phyloP scores from a whole-genome alignment of 352 stramenopile genomes.

The Chrysophaeum taylorii region DNA sequence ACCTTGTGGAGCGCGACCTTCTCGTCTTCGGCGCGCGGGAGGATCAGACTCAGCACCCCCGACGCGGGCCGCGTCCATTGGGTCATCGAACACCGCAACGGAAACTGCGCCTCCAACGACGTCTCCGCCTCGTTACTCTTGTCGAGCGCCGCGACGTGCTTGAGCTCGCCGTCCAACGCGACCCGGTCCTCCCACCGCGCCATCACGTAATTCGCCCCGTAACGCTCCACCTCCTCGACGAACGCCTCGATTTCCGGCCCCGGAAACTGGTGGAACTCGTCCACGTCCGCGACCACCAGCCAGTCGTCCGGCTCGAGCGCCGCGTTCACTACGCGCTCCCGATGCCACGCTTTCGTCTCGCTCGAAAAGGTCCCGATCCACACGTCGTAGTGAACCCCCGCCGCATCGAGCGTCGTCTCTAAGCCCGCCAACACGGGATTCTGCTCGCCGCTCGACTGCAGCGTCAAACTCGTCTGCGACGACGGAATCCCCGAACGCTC shows the following conservation, averaged over 20 bases:
- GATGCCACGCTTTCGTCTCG: slow-evolving; percentile 5
- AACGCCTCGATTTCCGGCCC: not conserved
- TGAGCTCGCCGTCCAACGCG: not conserved
- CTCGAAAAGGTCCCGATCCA: slow-evolving; percentile 11
- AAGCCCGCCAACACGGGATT: not conserved
- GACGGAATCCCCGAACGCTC: not conserved
- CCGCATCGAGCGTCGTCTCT: not conserved
- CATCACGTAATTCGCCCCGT: not conserved
- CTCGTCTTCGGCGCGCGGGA: not conserved
- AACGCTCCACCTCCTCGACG: not conserved
- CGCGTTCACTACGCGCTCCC: not conserved
- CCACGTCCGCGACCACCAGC: slow-evolving; percentile 9
- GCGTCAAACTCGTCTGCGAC: not conserved
- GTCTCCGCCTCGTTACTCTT: not conserved
- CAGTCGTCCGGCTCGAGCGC: not conserved
- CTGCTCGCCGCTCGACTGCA: not conserved
- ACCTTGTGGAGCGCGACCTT: not conserved
- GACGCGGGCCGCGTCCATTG: not conserved
- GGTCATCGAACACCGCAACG: slow-evolving; percentile 5
- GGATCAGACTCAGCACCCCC: not conserved
- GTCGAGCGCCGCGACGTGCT: not conserved
- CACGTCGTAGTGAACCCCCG: not conserved
- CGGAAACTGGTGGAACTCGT: slow-evolving; percentile 15
- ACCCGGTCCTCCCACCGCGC: slow-evolving; percentile 3
- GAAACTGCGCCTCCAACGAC: not conserved